Base-by-base conservation (phyloP, 2,329 filamentous ascomycete species). In the Neospermospora avenae region DNA sequence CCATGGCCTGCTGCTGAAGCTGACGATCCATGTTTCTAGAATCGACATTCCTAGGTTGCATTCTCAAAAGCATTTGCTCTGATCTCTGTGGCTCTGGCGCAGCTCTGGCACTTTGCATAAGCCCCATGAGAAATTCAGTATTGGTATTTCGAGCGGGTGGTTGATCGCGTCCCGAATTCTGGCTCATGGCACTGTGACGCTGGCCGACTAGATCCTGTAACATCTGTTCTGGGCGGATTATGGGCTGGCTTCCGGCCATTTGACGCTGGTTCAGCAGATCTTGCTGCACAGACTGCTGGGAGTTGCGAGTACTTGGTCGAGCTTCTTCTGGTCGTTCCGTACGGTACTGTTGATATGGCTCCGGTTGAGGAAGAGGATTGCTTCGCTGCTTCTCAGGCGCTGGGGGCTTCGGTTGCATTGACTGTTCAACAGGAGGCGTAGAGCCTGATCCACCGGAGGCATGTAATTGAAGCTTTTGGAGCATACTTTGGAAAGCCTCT, bases 41-140 rank as follows among this genome's bases (percentile, higher is more conserved):
- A 31, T 64, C 65, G 2, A 68, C 63, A 45, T 66, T 69, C 31
- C 68, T 63, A 14, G 66, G 70, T 31, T 64, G 65, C 65, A 78
- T 77, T 58, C 81, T 77, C 72, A 84, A 77, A 55, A 83, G 71
- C 51, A 79, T 70, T 58, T 83, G 82, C 55, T 85, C 84, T 35
- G 77, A 76, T 62, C 79, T 75, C 41, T 80, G 80, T 5, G 76
- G 73, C 28, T 85, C 81, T 18, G 80, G 77, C 3, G 74, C 77
- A 39, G 76, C 76, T 60, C 81, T 79, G 22, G 74, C 71, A 63
- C 75, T 74, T 67, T 88, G 84, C 90, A 96, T 95, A 31, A 96
- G 80, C 63, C 87, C 89, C 75, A 96, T 90, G 52, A 96, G 77
- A 72, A 95, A 93, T 65, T 96, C 89, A n/a, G 88, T 84, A 68